These are phyloP conservation scores for Mycena amicta DNA, from an alignment of 768 basidiomycete species.

Conservation along the genomic window DNA sequence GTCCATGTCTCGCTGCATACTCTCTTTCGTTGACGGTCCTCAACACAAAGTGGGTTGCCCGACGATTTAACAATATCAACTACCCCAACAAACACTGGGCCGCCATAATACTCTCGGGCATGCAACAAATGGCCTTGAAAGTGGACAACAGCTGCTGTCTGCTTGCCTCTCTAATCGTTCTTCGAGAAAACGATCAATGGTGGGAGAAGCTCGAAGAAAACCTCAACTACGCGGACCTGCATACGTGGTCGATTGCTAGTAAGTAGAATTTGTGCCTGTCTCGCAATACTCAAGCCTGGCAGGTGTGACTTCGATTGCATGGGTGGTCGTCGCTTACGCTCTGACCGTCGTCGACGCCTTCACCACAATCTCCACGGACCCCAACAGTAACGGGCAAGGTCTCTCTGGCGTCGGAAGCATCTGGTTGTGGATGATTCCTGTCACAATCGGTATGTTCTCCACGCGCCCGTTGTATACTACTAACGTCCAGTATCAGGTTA, in stretches of 20 bases:
- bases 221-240: conserved; percentile 38
- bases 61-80: conserved; percentile 29
- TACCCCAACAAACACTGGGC: conserved; percentile 37
- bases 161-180: conserved; percentile 44
- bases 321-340: conserved; percentile 47
- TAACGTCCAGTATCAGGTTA: conserved; percentile 29
- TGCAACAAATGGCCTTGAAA: conserved; percentile 45
- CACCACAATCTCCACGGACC: conserved; percentile 22
- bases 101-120: conserved; percentile 36
- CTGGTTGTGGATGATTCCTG: conserved; percentile 47
- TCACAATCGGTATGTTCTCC: conserved; percentile 33
- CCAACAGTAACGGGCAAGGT: conserved; percentile 37
- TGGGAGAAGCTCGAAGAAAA: conserved; percentile 37
- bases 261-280: too few relatives aligned
- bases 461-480: too few relatives aligned
- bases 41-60: conserved; percentile 45
- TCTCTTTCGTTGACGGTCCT: conserved; percentile 46
- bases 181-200: conserved; percentile 45
- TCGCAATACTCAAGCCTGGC: conserved; percentile 14
- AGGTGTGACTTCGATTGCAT: conserved; percentile 41
- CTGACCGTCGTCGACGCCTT: conserved; percentile 43
- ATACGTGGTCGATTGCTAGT: conserved; percentile 39
- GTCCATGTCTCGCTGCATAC: conserved; percentile 47
- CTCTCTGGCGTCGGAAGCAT: conserved; percentile 33
- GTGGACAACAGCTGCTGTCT: conserved; percentile 26